Percentiles rank a stretch among this genome's conserved stretches.
Conservation (phyloP, 148 eudicot genomes). For the Limonium bicolor region DNA sequence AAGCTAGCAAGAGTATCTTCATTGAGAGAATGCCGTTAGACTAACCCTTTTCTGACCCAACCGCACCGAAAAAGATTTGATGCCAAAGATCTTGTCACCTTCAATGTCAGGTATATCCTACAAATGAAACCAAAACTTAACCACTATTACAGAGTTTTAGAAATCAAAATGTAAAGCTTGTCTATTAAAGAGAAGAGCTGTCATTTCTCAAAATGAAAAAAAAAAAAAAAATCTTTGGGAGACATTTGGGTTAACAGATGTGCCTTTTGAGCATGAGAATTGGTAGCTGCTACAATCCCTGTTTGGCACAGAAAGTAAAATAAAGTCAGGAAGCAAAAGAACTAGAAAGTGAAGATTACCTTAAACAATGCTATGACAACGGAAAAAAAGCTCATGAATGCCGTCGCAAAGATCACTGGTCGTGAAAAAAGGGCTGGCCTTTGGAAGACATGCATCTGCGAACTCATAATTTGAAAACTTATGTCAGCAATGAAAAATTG, state of each 20-base stretch:
- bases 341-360: conserved; percentile 45
- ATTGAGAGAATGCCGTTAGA: background rate
- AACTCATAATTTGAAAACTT: conserved; percentile 15
- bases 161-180: background rate
- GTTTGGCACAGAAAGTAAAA: background rate
- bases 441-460: conserved; percentile 64
- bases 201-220: background rate
- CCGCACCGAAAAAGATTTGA: conserved; percentile 79
- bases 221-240: background rate
- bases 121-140: conserved; percentile 10
- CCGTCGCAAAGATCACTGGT: conserved; percentile 89
- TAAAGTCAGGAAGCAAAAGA: background rate
- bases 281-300: background rate
- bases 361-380: conserved; percentile 94
- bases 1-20: conserved; percentile 2
- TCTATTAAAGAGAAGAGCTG: too few relatives aligned
- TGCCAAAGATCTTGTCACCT: conserved; percentile 90
- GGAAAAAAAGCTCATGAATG: conserved; percentile 98
- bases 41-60: conserved; percentile 91
- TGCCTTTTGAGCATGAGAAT: background rate
- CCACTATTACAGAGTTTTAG: too few relatives aligned
- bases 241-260: background rate
- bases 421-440: conserved; percentile 64
- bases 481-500: too few relatives aligned
- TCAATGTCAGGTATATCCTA: conserved; percentile 98